Evolutionary conservation across 306 rosid species (phyloP).

Genomic region (Aeschynomene evenia): DNA sequence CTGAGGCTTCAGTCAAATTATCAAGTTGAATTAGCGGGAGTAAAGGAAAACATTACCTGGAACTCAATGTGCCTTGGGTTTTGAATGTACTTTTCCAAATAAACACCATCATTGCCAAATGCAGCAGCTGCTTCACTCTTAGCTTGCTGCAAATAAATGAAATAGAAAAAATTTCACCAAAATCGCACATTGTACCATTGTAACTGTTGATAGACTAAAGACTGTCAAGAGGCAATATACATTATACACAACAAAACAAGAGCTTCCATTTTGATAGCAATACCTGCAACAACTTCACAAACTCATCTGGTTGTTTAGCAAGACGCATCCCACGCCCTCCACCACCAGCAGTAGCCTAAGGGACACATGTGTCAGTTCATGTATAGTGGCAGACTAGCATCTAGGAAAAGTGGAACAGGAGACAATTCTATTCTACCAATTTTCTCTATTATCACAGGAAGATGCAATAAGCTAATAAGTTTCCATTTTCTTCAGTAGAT

Average conservation of each 20-base stretch:
- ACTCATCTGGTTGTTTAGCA: slow-evolving; percentile 94
- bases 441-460: not conserved
- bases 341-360: slow-evolving; percentile 98
- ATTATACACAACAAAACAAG: not conserved
- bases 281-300: slow-evolving; percentile 96
- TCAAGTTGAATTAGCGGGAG: not conserved
- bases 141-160: slow-evolving; percentile 79
- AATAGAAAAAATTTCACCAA: slow-evolving; percentile 23
- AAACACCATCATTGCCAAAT: slow-evolving; percentile 97
- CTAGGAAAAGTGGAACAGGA: not conserved
- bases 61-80: slow-evolving; percentile 99
- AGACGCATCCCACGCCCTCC: slow-evolving; percentile 99
- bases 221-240: not conserved
- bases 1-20: slow-evolving; percentile 19
- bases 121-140: slow-evolving; percentile 99
- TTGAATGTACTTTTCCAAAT: slow-evolving; percentile 91
- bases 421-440: not conserved
- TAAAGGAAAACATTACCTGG: slow-evolving; percentile 59
- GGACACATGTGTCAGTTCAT: slow-evolving; percentile 40
- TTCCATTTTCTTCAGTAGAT: not conserved
- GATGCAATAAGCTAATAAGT: not conserved
- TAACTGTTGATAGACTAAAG: not conserved
- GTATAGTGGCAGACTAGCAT: not conserved
- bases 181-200: not conserved
- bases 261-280: not conserved